phyloP scores from a whole-genome alignment of 2,329 filamentous ascomycete genomes.

The Neofusicoccum sp. region DNA sequence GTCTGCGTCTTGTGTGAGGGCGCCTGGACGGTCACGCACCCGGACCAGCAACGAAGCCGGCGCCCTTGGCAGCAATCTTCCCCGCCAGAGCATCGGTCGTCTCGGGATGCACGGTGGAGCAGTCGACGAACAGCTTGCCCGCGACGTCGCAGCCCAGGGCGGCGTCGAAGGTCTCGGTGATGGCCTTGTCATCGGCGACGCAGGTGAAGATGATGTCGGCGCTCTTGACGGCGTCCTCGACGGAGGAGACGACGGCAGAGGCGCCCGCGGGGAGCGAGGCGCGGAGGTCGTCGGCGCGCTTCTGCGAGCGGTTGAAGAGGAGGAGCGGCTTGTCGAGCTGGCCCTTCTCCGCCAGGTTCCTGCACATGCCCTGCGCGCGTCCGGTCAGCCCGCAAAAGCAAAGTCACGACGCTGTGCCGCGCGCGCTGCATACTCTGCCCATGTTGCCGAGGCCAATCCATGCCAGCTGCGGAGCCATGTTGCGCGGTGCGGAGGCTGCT shows the following conservation, averaged over 20 bases:
- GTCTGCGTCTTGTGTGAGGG: slow-evolving; percentile 30
- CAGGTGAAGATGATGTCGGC: slow-evolving; percentile 84
- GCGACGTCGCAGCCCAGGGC: slow-evolving; percentile 61
- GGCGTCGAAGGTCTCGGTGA: slow-evolving; percentile 62
- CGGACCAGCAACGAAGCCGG: slow-evolving; percentile 73
- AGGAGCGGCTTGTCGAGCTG: slow-evolving; percentile 71
- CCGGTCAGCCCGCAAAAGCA: not conserved
- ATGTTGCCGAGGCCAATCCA: slow-evolving; percentile 90
- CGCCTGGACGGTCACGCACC: slow-evolving; percentile 34
- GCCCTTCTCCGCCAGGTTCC: slow-evolving; percentile 80
- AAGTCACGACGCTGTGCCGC: not conserved
- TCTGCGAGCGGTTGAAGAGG: slow-evolving; percentile 76
- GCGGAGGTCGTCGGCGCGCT: slow-evolving; percentile 66
- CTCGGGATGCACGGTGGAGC: slow-evolving; percentile 84
- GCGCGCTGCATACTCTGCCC: slow-evolving; percentile 63
- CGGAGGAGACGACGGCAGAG: slow-evolving; percentile 63
- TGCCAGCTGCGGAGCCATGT: slow-evolving; percentile 59
- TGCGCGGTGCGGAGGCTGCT: slow-evolving; percentile 11
- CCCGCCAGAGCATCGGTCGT: slow-evolving; percentile 70
- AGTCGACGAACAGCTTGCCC: slow-evolving; percentile 82
- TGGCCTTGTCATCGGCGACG: slow-evolving; percentile 75
- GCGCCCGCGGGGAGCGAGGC: slow-evolving; percentile 63
- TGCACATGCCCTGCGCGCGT: slow-evolving; percentile 71
- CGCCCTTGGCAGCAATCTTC: slow-evolving; percentile 61
- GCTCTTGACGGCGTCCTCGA: slow-evolving; percentile 66